phyloP scores from a whole-genome alignment of 1,139 yeast genomes.

The Saccharomyces hybrid region DNA sequence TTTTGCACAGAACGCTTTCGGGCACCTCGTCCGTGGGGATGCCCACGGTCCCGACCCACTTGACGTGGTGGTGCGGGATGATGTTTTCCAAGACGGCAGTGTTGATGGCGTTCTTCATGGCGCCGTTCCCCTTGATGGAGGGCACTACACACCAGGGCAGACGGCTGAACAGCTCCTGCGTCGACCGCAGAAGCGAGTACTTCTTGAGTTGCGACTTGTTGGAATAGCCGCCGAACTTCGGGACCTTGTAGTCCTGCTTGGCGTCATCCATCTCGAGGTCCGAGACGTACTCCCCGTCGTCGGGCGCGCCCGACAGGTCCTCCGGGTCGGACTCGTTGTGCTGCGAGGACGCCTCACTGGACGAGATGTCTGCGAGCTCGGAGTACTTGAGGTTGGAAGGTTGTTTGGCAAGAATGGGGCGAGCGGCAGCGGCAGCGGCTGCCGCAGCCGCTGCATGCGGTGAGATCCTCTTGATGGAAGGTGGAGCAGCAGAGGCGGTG shows the following conservation, averaged over 20 bases:
- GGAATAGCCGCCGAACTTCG: conserved; percentile 76
- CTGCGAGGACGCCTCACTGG: not conserved
- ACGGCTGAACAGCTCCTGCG: conserved; percentile 53
- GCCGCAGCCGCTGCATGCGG: not conserved
- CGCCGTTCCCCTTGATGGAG: conserved; percentile 78
- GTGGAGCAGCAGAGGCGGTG: not conserved
- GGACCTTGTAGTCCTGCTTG: conserved; percentile 33
- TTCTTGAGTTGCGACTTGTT: conserved; percentile 33
- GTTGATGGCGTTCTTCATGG: conserved; percentile 77
- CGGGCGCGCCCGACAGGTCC: not conserved
- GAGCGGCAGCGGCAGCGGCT: not conserved
- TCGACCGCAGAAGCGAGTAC: conserved; percentile 39
- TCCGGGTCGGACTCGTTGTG: conserved; percentile 16
- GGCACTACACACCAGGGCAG: conserved; percentile 72
- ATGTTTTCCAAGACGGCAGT: conserved; percentile 46
- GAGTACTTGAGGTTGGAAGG: not conserved
- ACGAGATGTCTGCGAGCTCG: not conserved
- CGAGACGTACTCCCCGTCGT: conserved; percentile 3
- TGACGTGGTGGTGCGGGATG: conserved; percentile 39
- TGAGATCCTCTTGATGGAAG: not conserved
- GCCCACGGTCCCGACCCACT: conserved; percentile 87
- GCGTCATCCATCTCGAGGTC: conserved; percentile 16
- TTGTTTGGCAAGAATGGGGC: not conserved
- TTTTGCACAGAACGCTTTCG: conserved; percentile 42
- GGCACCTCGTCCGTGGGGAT: conserved; percentile 85